Evolutionary conservation across 1,284 basidiomycete species (phyloP), one percentile per base, ranked within the genome.

Genomic region (Leccinum holopus): DNA sequence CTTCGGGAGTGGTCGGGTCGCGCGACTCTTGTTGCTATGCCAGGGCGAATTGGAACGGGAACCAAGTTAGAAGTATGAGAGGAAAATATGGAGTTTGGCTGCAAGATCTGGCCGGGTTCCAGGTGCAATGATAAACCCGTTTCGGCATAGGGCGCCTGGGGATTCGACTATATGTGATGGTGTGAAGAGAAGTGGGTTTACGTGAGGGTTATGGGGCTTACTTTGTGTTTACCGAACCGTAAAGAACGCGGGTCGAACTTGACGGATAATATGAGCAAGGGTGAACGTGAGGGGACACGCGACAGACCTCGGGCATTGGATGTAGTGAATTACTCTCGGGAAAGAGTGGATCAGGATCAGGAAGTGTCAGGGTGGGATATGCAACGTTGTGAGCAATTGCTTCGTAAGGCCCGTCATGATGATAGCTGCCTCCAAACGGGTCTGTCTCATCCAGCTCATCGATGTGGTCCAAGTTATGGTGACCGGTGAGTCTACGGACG

Each of bases 361-460:
- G 61, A 35, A 28, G 62, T 21, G 65, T 55, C 5, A 55, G 57
- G 57, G 59, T 58, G n/a, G 66, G 61, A 14, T 65, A 60, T 3
- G 47, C 60, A 21, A 65, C 54, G 62, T 59, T 64, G 61, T n/a
- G 61, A 21, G 59, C 62, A 56, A 81, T 79, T 3, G 81, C 85
- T 67, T 92, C 87, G 68, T 91, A 91, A 25, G 87, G 88, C 0
- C 88, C 85, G 53, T 78, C 78, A 66, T 90, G 87, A 70, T 91
- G 89, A 65, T 87, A 76, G 14, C 79, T 73, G 16, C 80, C 64
- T 3, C 88, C 88, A 60, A 85, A 79, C 3, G 88, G 87, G 70
- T 85, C 87, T 12, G 83, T 83, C 70, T 90, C 87, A 69, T 92
- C 90, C 47, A 91, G 73, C 72, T 90, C 87, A 68, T 91, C 89